phyloP scores from a whole-genome alignment of 495 filamentous ascomycete species.

The Arthonia radiata region DNA sequence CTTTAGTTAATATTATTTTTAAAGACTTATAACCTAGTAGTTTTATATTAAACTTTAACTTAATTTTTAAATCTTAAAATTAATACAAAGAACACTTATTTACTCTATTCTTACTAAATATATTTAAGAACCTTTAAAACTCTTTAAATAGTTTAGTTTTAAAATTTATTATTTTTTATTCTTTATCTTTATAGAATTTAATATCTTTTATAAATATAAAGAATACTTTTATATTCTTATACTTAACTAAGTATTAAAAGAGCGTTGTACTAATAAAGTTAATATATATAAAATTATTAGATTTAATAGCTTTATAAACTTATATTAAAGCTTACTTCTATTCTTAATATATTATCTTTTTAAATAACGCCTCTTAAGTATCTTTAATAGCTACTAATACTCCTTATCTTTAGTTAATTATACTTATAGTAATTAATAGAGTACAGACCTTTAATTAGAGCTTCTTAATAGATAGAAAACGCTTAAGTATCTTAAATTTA shows the following conservation, averaged over 20 bases:
- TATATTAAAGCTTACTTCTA: no score
- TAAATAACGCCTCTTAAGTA: no score
- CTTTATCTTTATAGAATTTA: background rate
- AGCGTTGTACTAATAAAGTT: background rate
- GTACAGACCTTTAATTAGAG: no score
- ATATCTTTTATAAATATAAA: background rate
- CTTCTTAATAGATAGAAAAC: no score
- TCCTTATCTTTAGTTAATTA: no score
- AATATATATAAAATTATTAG: background rate
- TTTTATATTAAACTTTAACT: background rate
- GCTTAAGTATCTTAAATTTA: no score
- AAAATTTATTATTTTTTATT: background rate
- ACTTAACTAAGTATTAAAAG: background rate
- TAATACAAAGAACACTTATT: background rate
- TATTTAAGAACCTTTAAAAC: no score
- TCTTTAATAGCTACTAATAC: no score
- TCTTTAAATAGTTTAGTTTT: no score
- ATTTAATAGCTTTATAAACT: background rate
- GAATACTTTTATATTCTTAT: background rate
- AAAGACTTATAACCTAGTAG: background rate
- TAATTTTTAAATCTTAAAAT: background rate
- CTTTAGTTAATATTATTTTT: background rate
- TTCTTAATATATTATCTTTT: no score
- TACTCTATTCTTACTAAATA: background rate
- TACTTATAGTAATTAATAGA: no score